Percentiles rank a stretch among this genome's conserved stretches.
Evolutionary conservation across 345 rosid genomes (phyloP).

Genomic region (Cardamine resedifolia): DNA sequence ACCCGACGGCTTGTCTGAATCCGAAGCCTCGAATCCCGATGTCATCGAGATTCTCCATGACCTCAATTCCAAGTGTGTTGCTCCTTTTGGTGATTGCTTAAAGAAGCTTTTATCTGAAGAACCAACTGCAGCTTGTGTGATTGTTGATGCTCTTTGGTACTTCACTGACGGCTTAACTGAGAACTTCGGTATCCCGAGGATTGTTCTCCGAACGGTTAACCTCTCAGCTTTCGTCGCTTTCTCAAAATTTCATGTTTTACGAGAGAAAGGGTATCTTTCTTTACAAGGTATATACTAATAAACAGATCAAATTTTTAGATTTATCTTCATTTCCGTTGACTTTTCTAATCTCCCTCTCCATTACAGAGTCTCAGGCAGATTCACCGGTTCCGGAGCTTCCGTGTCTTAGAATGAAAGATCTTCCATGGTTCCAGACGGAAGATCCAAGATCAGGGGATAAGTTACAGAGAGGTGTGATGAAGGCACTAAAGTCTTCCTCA

Average conservation of each 20-base stretch:
- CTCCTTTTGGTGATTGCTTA: slow-evolving; percentile 48
- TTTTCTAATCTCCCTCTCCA: slow-evolving; percentile 4
- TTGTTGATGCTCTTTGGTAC: slow-evolving; percentile 52
- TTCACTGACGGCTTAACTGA: slow-evolving; percentile 49
- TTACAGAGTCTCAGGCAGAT: slow-evolving; percentile 43
- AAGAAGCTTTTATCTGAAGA: slow-evolving; percentile 35
- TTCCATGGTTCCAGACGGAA: slow-evolving; percentile 32
- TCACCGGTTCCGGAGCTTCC: slow-evolving; percentile 42
- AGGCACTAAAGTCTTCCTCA: slow-evolving; percentile 43
- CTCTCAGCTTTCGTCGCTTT: slow-evolving; percentile 39
- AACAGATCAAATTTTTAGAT: neutral
- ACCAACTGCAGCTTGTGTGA: slow-evolving; percentile 47
- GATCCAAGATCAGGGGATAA: slow-evolving; percentile 23
- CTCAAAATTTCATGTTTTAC: slow-evolving; percentile 19
- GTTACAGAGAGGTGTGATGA: slow-evolving; percentile 18
- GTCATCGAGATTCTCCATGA: slow-evolving; percentile 27
- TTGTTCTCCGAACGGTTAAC: slow-evolving; percentile 49
- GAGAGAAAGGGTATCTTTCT: slow-evolving; percentile 39
- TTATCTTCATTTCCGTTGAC: slow-evolving; percentile 2
- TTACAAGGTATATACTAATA: slow-evolving; percentile 39
- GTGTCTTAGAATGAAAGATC: slow-evolving; percentile 48
- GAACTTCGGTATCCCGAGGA: slow-evolving; percentile 44
- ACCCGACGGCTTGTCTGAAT: slow-evolving; percentile 43
- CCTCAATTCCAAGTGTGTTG: slow-evolving; percentile 45
- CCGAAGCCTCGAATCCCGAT: slow-evolving; percentile 2